Evolutionary conservation across 176 grass and related monocot species (phyloP).

Genomic region (Aegilops sharonensis): DNA sequence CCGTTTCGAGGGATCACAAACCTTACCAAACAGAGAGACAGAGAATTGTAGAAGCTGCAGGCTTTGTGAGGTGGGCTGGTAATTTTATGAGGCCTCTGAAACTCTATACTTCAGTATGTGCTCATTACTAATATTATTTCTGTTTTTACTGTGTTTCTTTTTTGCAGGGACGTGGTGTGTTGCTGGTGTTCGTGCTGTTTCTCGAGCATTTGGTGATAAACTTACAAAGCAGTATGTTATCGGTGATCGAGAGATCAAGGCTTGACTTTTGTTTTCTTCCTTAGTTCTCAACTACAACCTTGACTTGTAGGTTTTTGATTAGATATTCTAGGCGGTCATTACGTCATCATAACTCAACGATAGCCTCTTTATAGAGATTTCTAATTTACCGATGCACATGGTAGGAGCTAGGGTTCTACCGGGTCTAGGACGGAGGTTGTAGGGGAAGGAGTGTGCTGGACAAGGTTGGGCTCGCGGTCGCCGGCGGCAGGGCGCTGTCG

Average conservation of each 20-base stretch:
- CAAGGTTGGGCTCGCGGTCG: too few relatives aligned
- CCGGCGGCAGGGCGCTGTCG: too few relatives aligned
- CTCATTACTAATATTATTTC: neutral
- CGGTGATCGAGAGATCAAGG: conserved; percentile 81
- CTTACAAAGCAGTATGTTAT: conserved; percentile 84
- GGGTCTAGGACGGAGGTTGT: too few relatives aligned
- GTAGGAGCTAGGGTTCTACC: too few relatives aligned
- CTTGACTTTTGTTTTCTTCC: conserved; percentile 1
- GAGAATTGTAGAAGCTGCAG: conserved; percentile 80
- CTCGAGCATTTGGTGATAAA: conserved; percentile 86
- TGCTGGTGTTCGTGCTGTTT: conserved; percentile 84
- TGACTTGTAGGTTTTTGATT: neutral
- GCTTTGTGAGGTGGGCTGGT: conserved; percentile 98
- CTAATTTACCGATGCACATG: neutral
- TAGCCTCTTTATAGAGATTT: neutral
- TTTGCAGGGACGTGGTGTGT: conserved; percentile 84
- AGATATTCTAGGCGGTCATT: neutral
- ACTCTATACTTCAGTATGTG: neutral
- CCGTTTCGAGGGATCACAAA: conserved; percentile 91
- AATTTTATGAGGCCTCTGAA: conserved; percentile 14
- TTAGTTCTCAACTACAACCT: neutral
- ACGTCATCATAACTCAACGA: too few relatives aligned
- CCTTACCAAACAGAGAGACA: conserved; percentile 78
- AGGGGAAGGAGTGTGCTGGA: too few relatives aligned
- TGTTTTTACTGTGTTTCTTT: neutral